Conservation (phyloP, 2,329 filamentous ascomycete species). For the Fusarium multiceps region DNA sequence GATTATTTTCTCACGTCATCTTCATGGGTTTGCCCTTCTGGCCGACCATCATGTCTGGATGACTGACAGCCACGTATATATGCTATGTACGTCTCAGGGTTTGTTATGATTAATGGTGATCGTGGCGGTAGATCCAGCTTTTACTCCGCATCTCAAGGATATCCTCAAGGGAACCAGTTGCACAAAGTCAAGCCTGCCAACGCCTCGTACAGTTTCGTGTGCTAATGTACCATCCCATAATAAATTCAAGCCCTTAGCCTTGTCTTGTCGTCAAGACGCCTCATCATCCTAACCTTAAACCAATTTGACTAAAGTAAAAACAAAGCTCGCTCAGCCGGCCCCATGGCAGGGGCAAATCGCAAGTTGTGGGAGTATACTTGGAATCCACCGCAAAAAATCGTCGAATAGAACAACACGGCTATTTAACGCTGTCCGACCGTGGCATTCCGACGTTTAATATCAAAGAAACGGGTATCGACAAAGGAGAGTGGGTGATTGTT, state of each 20-base stretch:
- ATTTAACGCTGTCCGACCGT: not conserved
- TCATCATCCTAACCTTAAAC: slow-evolving; percentile 20
- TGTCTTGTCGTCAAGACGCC: slow-evolving; percentile 15
- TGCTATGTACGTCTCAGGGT: slow-evolving; percentile 43
- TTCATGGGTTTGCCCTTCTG: slow-evolving; percentile 18
- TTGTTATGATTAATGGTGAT: slow-evolving; percentile 43
- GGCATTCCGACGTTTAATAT: slow-evolving; percentile 16
- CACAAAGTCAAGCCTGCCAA: slow-evolving; percentile 38
- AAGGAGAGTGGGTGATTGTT: slow-evolving; percentile 35
- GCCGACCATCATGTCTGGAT: slow-evolving; percentile 22
- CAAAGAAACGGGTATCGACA: slow-evolving; percentile 46
- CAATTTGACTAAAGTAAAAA: slow-evolving; percentile 28
- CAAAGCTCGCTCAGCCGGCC: slow-evolving; percentile 13
- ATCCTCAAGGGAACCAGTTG: slow-evolving; percentile 27
- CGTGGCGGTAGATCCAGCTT: slow-evolving; percentile 41
- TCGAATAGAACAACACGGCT: slow-evolving; percentile 5
- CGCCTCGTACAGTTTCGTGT: slow-evolving; percentile 46
- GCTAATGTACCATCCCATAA: slow-evolving; percentile 41
- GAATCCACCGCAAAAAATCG: slow-evolving; percentile 9
- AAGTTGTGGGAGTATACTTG: slow-evolving; percentile 21
- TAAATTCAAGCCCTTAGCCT: slow-evolving; percentile 45
- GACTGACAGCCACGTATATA: slow-evolving; percentile 44
- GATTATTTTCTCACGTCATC: slow-evolving; percentile 37
- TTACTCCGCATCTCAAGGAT: slow-evolving; percentile 25
- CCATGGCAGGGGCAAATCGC: slow-evolving; percentile 1